These are phyloP conservation scores for Gracilaria domingensis DNA, from an alignment of 23 red algal genomes.

Conservation along the genomic window DNA sequence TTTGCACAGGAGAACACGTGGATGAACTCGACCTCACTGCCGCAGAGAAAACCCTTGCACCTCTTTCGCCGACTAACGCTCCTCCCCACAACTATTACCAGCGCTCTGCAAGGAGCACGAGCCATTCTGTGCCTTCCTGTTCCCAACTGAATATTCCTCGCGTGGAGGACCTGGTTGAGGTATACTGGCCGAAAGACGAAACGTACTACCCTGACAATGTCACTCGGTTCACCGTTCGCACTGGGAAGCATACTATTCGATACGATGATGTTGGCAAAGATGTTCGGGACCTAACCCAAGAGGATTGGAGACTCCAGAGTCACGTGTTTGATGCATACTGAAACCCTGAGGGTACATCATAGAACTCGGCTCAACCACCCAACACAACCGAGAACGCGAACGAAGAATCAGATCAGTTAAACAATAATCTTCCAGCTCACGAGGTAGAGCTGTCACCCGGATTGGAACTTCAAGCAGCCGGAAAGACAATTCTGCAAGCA, in stretches of 20 bases:
- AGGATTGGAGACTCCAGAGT: slow-evolving; percentile 38
- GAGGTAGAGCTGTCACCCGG: background rate
- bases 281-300: background rate
- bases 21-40: no score
- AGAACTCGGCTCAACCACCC: background rate
- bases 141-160: background rate
- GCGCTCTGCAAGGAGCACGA: no score
- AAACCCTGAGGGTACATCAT: background rate
- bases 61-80: no score
- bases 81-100: no score
- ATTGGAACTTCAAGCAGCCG: background rate
- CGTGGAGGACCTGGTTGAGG: background rate
- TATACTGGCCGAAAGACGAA: background rate
- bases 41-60: no score
- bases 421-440: background rate
- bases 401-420: background rate
- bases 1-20: background rate
- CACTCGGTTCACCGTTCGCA: background rate
- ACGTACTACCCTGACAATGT: slow-evolving; percentile 10
- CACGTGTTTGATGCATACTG: background rate
- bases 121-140: no score
- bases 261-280: slow-evolving; percentile 50
- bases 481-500: background rate
- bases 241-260: background rate
- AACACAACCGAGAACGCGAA: background rate